Base-by-base conservation (phyloP, 2,329 filamentous ascomycete species). In the Claviceps monticola region DNA sequence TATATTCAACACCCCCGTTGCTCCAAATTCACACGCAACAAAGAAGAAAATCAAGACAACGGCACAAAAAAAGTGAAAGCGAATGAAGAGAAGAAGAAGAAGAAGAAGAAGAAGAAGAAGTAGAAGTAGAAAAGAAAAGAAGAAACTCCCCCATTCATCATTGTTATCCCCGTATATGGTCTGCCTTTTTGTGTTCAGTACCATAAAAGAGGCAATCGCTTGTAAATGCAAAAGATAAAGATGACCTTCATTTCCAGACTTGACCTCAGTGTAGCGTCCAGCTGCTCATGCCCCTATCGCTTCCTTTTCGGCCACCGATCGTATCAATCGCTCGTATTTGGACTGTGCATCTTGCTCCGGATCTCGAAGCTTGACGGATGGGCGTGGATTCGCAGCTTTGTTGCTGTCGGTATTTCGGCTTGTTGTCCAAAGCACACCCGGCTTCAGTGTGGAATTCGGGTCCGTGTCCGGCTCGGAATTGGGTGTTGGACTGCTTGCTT, bases 291-390 rank as follows among this genome's bases (percentile, higher is more conserved):
- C 43, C 21, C 51, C 52, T 44, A 61, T 62, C 13, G 56, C 54
- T 21, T 69, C 63, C 52, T 65, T 68, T 13, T 64, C 64, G 3
- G 64, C 61, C 16, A 68, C 64, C 1, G 67, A 66, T 48, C 61
- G 63, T 46, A 70, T 66, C 45, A 70, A 59, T 41, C 67, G 66
- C 52, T 63, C 62, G 37, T 70, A 70, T 44, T 59, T 63, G 19
- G 61, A 55, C 53, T 68, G 63, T 19, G 58, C 59, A 53, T 68
- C 64, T 34, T 66, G 61, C 53, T 70, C 66, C 4, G 63, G 60
- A 52, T 69, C 65, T 49, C 61, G 62, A 11, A 61, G 58, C 50
- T 63, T 60, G 16, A 59, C 51, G 23, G 56, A 43, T 19, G 59
- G 50, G 9, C 54, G 17, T 23, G 56, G 19, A 17, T 56, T 50